phyloP scores from a whole-genome alignment of 306 rosid genomes.

The Styphnolobium japonicum region DNA sequence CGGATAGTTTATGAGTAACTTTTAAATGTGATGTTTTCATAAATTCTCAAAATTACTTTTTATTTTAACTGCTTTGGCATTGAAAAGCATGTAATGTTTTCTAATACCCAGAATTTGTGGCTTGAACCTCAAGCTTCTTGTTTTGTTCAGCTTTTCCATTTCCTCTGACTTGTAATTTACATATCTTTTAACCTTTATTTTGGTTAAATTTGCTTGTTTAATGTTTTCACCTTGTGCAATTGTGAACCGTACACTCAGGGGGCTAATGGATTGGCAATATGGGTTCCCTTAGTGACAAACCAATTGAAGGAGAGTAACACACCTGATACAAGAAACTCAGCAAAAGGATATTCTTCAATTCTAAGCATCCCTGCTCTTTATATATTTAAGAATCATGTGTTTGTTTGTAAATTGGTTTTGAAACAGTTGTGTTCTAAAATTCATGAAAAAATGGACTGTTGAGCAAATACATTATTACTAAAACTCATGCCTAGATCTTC shows the following conservation, averaged over 20 bases:
- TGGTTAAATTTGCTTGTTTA: conserved; percentile 2
- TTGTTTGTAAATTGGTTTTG: background rate
- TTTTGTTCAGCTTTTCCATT: conserved; percentile 5
- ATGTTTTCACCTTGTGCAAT: background rate
- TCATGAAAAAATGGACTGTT: background rate
- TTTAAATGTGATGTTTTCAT: background rate
- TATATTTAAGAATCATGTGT: conserved; percentile 6
- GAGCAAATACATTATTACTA: background rate
- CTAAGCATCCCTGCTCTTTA: conserved; percentile 19
- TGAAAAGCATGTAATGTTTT: conserved; percentile 6
- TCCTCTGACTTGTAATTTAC: background rate
- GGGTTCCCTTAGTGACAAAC: conserved; percentile 97
- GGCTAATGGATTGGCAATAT: conserved; percentile 98
- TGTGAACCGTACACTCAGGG: conserved; percentile 53
- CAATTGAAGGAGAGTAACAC: conserved; percentile 65
- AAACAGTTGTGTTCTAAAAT: background rate
- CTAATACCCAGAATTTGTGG: background rate
- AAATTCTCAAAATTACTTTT: background rate
- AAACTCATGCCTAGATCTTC: conserved; percentile 11
- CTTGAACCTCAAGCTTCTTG: conserved; percentile 11
- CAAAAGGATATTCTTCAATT: conserved; percentile 69
- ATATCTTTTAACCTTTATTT: background rate
- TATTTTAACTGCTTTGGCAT: conserved; percentile 12
- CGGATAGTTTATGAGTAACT: background rate
- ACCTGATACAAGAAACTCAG: conserved; percentile 48